These are phyloP conservation scores for Coniochaeta sp. DNA, from an alignment of 2,329 filamentous ascomycete genomes.

Conservation along the genomic window DNA sequence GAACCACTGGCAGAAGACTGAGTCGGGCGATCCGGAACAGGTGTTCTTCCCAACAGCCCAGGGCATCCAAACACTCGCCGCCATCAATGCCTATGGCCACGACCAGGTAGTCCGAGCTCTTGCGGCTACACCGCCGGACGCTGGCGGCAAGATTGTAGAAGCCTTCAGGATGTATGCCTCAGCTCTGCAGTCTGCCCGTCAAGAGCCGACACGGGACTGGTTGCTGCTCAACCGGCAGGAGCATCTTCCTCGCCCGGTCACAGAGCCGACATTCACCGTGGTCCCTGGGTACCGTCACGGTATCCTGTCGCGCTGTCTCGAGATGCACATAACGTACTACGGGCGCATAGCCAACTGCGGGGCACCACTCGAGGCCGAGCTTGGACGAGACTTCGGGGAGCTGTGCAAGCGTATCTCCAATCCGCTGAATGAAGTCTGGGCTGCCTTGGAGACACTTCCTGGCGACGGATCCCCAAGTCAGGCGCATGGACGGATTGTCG, in stretches of 20 bases:
- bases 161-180: slow-evolving; percentile 13
- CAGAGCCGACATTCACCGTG: slow-evolving; percentile 6
- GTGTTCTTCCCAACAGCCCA: slow-evolving; percentile 10
- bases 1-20: slow-evolving; percentile 1
- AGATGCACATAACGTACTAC: slow-evolving; percentile 22
- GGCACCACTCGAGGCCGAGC: slow-evolving; percentile 14
- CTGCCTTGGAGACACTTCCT: slow-evolving; percentile 12
- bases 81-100: slow-evolving; percentile 14
- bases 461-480: not conserved
- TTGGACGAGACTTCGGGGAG: slow-evolving; percentile 12
- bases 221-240: slow-evolving; percentile 1
- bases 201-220: not conserved
- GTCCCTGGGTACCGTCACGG: slow-evolving; percentile 20
- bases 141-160: slow-evolving; percentile 8
- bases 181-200: slow-evolving; percentile 7
- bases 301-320: slow-evolving; percentile 18
- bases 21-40: slow-evolving; percentile 4
- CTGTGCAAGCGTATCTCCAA: slow-evolving; percentile 14
- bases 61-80: slow-evolving; percentile 10
- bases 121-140: slow-evolving; percentile 5
- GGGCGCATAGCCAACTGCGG: slow-evolving; percentile 13
- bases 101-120: slow-evolving; percentile 15
- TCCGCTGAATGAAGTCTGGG: slow-evolving; percentile 19
- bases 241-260: not conserved
- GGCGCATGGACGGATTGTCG: slow-evolving; percentile 15